A percentile compares a stretch with the other conserved stretches of the same genome.
Conservation (phyloP, 345 rosid genomes). For the Eucalyptus guilfoylei region DNA sequence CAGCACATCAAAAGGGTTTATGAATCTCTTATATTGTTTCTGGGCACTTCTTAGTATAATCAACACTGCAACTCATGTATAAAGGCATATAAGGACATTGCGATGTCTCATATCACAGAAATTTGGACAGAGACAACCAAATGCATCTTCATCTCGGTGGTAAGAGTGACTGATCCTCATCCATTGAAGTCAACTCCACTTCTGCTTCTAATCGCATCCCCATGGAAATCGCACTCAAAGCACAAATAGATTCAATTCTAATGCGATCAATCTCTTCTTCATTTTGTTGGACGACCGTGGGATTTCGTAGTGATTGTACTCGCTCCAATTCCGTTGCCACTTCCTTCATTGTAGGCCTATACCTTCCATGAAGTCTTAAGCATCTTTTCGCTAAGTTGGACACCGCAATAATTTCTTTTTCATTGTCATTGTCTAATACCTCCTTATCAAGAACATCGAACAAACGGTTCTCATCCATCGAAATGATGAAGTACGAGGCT, state of each 20-base stretch:
- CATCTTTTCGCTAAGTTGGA: neutral
- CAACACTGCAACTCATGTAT: too few species aligned
- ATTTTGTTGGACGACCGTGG: fast-evolving
- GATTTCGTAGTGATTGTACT: neutral
- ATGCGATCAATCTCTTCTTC: neutral
- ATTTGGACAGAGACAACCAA: neutral
- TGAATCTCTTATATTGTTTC: too few species aligned
- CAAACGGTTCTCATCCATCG: neutral
- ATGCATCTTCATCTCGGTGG: neutral
- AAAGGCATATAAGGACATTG: neutral
- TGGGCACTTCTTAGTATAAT: too few species aligned
- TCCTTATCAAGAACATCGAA: neutral
- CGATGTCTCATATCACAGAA: neutral
- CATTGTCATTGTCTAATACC: neutral
- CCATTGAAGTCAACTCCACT: neutral
- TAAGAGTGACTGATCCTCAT: neutral
- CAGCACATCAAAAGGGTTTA: too few species aligned
- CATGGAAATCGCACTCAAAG: neutral
- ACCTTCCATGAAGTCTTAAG: neutral
- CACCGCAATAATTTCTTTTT: too few species aligned
- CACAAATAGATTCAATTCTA: neutral
- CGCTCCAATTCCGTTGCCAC: neutral
- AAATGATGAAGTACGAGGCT: neutral
- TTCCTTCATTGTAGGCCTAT: neutral
- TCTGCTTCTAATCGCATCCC: neutral